phyloP scores from a whole-genome alignment of 805 yeast genomes.

The Saccharomyces cerevisiae region DNA sequence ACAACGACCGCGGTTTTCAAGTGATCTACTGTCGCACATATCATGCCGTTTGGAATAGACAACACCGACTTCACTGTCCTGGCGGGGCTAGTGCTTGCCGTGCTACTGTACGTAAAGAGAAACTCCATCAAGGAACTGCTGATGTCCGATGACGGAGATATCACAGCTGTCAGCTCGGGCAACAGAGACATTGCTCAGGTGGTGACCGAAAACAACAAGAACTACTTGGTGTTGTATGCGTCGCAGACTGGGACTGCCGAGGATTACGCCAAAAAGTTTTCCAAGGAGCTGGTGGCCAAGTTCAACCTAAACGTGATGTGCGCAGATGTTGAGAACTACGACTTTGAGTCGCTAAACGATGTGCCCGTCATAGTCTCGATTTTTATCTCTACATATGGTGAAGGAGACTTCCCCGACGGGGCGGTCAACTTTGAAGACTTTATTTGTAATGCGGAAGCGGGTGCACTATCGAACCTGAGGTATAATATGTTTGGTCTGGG shows the following conservation, averaged over 20 bases:
- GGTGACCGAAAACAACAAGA: conserved; percentile 55
- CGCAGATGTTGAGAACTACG: conserved; percentile 84
- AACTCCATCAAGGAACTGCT: conserved; percentile 38
- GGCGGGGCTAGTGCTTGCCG: conserved; percentile 45
- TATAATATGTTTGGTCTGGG: conserved; percentile 87
- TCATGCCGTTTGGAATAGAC: neutral
- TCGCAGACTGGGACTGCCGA: conserved; percentile 99
- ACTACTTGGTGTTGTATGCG: conserved; percentile 75
- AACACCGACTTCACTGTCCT: conserved; percentile 46
- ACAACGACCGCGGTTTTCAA: neutral
- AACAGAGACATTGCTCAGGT: conserved; percentile 53
- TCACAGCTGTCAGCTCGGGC: conserved; percentile 32
- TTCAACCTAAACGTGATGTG: conserved; percentile 77
- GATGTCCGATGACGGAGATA: conserved; percentile 30
- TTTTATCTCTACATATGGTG: conserved; percentile 91
- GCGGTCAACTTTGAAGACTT: conserved; percentile 72
- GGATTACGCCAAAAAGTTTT: conserved; percentile 84
- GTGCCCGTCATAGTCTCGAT: conserved; percentile 62
- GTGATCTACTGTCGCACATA: neutral
- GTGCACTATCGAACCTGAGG: conserved; percentile 44
- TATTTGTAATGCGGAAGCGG: conserved; percentile 44
- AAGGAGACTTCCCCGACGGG: conserved; percentile 96
- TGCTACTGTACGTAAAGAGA: conserved; percentile 58
- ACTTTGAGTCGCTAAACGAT: conserved; percentile 64
- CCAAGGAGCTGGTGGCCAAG: conserved; percentile 77